Percentiles rank a stretch among this genome's conserved stretches.
Evolutionary conservation across 108 stramenopile species (phyloP).

Genomic region (Skeletonema tropicum): DNA sequence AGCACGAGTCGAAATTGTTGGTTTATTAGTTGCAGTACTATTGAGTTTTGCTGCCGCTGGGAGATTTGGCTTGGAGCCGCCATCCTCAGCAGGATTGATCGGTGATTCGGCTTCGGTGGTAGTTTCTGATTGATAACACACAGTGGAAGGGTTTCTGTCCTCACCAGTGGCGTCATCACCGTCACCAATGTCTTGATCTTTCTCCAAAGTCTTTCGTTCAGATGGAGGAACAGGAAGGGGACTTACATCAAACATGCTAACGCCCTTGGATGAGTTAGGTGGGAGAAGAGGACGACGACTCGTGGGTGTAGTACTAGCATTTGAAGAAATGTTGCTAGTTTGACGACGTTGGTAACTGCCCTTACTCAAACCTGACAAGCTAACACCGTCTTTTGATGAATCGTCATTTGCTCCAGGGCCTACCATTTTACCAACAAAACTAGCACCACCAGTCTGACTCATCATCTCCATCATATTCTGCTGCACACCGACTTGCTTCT

Average conservation of each 20-base stretch:
- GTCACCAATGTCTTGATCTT: slow-evolving; percentile 17
- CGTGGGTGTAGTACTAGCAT: not conserved
- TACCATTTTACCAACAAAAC: slow-evolving; percentile 47
- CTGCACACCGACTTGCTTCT: slow-evolving; percentile 86
- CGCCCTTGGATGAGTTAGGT: slow-evolving; percentile 27
- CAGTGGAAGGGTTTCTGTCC: slow-evolving; percentile 39
- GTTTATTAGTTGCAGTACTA: not conserved
- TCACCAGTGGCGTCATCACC: slow-evolving; percentile 21
- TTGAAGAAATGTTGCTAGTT: slow-evolving; percentile 15
- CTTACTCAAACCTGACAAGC: slow-evolving; percentile 40
- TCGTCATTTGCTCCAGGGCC: slow-evolving; percentile 43
- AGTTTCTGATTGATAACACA: slow-evolving; percentile 31
- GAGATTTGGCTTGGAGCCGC: not conserved
- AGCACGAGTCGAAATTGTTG: not conserved
- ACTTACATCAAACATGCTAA: slow-evolving; percentile 14
- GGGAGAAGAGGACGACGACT: slow-evolving; percentile 25
- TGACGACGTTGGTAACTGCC: slow-evolving; percentile 10
- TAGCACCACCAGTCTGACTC: slow-evolving; percentile 49
- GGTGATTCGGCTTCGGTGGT: slow-evolving; percentile 27
- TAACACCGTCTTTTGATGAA: slow-evolving; percentile 28
- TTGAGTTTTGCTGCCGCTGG: not conserved
- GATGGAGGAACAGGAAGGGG: slow-evolving; percentile 19
- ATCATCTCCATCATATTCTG: slow-evolving; percentile 94
- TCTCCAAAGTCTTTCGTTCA: not conserved
- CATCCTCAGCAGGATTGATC: slow-evolving; percentile 27